Conservation (phyloP, 2,329 filamentous ascomycete species). For the Alternaria metachromatica region DNA sequence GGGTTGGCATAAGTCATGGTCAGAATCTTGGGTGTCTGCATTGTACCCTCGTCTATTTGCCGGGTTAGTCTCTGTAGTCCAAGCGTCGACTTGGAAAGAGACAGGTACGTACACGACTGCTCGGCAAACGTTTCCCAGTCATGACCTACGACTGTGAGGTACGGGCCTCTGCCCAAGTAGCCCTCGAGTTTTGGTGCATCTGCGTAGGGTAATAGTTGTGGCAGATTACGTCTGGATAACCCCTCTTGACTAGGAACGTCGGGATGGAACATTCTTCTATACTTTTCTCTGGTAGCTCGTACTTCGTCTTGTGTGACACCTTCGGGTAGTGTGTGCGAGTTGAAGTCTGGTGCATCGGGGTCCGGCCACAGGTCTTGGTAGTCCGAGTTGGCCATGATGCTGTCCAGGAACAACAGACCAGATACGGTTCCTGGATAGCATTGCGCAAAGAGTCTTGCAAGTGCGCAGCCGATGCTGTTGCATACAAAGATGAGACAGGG, state of each 20-base stretch:
- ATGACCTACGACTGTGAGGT: conserved; percentile 61
- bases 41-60: conserved; percentile 26
- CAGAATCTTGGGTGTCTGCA: conserved; percentile 46
- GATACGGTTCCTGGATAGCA: conserved; percentile 55
- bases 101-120: conserved; percentile 47
- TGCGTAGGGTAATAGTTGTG: conserved; percentile 53
- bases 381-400: conserved; percentile 64
- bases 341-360: conserved; percentile 58
- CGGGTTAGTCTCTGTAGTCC: conserved; percentile 3
- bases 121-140: conserved; percentile 61
- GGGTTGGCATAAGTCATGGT: conserved; percentile 62
- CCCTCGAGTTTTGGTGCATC: conserved; percentile 53
- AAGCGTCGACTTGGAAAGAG: conserved; percentile 1
- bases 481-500: conserved; percentile 55
- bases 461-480: conserved; percentile 61
- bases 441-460: conserved; percentile 61
- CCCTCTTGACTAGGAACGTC: conserved; percentile 58
- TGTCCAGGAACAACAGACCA: conserved; percentile 62
- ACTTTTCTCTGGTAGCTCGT: conserved; percentile 45
- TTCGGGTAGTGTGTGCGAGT: conserved; percentile 49
- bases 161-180: conserved; percentile 47
- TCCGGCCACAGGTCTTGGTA: conserved; percentile 64
- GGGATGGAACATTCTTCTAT: conserved; percentile 56
- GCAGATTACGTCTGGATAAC: conserved; percentile 56
- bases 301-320: conserved; percentile 48